Evolutionary conservation across 2,329 filamentous ascomycete species (phyloP).

Genomic region (Aspergillus sp.): DNA sequence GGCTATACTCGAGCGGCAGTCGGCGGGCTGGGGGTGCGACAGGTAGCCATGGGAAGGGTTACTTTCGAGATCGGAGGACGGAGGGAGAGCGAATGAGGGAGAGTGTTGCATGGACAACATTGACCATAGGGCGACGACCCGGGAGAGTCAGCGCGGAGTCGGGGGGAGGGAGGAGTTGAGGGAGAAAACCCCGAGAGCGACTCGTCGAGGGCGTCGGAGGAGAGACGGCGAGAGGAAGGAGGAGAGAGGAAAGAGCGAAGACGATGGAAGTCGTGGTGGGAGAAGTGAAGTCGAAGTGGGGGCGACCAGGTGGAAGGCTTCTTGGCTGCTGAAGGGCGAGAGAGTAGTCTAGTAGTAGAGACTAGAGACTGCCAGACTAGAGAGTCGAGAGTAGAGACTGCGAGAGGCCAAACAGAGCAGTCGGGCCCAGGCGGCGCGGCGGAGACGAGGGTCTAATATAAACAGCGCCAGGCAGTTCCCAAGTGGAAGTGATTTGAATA

Average conservation of each 20-base stretch:
- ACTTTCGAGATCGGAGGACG: slow-evolving; percentile 21
- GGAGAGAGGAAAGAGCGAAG: not conserved
- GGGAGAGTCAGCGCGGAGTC: slow-evolving; percentile 1
- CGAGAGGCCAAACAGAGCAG: not conserved
- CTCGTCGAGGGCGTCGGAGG: not conserved
- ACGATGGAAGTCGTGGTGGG: not conserved
- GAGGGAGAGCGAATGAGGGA: slow-evolving; percentile 26
- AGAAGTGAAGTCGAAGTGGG: slow-evolving; percentile 13
- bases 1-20: slow-evolving; percentile 22
- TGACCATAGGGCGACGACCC: slow-evolving; percentile 16
- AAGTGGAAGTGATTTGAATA: not conserved
- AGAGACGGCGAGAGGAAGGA: not conserved
- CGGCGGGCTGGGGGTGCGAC: slow-evolving; percentile 7
- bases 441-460: not conserved
- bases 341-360: no score
- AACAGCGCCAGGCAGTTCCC: not conserved
- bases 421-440: not conserved
- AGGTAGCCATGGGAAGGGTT: slow-evolving; percentile 10
- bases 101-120: slow-evolving; percentile 44
- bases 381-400: not conserved
- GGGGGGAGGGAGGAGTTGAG: not conserved
- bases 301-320: slow-evolving; percentile 2
- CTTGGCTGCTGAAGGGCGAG: slow-evolving; percentile 1
- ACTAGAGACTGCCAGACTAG: no score
- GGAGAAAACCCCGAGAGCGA: not conserved